Percentiles rank a stretch among this genome's conserved stretches.
Evolutionary conservation across 176 grass and related monocot species (phyloP).

Genomic region (Secale cereale): DNA sequence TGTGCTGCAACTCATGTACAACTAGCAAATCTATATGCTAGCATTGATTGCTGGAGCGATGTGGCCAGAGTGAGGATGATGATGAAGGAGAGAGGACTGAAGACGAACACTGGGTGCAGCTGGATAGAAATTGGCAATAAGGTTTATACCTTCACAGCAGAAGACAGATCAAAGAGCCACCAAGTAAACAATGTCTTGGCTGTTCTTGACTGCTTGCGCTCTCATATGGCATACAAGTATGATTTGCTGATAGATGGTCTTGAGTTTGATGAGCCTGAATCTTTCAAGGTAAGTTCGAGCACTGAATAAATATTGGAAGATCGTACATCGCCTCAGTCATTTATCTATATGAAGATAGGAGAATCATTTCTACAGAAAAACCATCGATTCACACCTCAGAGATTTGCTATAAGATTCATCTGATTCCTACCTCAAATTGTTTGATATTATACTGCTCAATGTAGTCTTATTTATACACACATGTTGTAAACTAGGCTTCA

Average conservation of each 20-base stretch:
- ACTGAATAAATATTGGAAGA: slow-evolving; percentile 4
- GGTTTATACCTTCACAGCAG: slow-evolving; percentile 46
- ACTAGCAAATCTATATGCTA: slow-evolving; percentile 55
- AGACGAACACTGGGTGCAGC: slow-evolving; percentile 51
- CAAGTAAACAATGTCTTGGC: slow-evolving; percentile 25
- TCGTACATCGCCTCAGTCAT: background rate
- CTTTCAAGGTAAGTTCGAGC: background rate
- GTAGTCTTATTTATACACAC: too few relatives aligned
- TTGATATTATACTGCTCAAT: background rate
- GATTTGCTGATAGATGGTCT: slow-evolving; percentile 19
- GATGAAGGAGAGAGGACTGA: slow-evolving; percentile 46
- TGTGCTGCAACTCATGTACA: slow-evolving; percentile 53
- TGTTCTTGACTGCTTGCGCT: slow-evolving; percentile 43
- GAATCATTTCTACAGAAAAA: background rate
- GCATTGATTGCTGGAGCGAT: slow-evolving; percentile 36
- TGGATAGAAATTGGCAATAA: slow-evolving; percentile 56
- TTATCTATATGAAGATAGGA: background rate
- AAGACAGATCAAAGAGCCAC: slow-evolving; percentile 37
- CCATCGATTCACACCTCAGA: background rate
- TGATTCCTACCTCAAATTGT: background rate
- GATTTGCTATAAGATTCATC: background rate
- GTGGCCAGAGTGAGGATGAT: slow-evolving; percentile 50
- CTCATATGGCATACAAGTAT: slow-evolving; percentile 35
- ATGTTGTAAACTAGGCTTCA: too few relatives aligned
- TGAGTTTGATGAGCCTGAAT: slow-evolving; percentile 8